These are phyloP conservation scores for Apophysomyces variabilis DNA, from an alignment of 371 early-diverging fungal species.

Conservation along the genomic window DNA sequence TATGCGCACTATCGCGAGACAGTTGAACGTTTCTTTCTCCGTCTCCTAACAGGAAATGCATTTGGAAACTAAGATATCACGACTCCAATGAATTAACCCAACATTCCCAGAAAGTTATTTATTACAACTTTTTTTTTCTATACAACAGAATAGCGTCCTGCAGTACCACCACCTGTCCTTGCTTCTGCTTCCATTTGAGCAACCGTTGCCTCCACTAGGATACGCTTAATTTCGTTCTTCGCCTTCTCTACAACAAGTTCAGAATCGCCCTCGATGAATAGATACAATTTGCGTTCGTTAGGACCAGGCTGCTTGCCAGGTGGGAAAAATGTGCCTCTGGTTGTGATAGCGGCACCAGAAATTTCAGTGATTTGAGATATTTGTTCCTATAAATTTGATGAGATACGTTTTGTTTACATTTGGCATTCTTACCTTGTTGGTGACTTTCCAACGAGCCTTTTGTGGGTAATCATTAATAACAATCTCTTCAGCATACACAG, in stretches of 20 bases:
- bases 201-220: conserved; percentile 84
- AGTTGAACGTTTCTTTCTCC: too few species aligned
- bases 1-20: too few species aligned
- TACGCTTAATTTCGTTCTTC: conserved; percentile 90
- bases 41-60: too few species aligned
- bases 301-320: conserved; percentile 78
- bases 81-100: too few species aligned
- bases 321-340: conserved; percentile 88
- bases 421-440: conserved; percentile 74
- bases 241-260: conserved; percentile 90
- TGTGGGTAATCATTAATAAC: conserved; percentile 98
- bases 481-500: conserved; percentile 81
- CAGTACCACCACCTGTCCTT: conserved; percentile 49
- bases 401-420: conserved; percentile 8
- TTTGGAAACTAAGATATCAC: too few species aligned
- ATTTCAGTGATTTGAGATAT: conserved; percentile 90
- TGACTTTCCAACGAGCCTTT: conserved; percentile 95
- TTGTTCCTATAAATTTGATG: conserved; percentile 63
- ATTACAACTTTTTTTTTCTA: conserved; percentile 15
- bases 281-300: conserved; percentile 88
- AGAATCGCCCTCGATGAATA: conserved; percentile 94
- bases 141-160: conserved; percentile 56
- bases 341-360: conserved; percentile 94
- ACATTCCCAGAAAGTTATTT: too few species aligned
- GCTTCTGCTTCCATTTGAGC: conserved; percentile 76